A percentile compares a stretch with the other conserved stretches of the same genome.
phyloP scores from a whole-genome alignment of 2,329 filamentous ascomycete species.

The Colletotrichum liriopes region DNA sequence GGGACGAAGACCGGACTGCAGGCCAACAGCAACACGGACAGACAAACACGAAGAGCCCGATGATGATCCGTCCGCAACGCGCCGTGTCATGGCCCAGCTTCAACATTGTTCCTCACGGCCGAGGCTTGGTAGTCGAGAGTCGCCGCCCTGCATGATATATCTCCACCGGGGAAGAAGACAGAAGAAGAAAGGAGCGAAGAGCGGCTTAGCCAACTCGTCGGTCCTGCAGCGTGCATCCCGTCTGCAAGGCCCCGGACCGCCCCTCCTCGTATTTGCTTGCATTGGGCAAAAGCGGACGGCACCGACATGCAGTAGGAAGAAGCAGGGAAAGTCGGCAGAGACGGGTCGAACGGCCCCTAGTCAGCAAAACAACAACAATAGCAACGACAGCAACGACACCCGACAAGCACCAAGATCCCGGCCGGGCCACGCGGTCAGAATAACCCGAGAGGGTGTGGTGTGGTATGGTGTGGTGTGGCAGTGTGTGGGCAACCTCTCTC shows the following conservation, averaged over 20 bases:
- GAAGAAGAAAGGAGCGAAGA: not conserved
- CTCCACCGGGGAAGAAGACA: not conserved
- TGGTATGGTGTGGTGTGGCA: not conserved
- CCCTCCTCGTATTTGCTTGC: not conserved
- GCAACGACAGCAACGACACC: not conserved
- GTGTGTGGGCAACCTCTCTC: not conserved
- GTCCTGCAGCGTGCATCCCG: slow-evolving; percentile 8
- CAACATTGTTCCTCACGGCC: not conserved
- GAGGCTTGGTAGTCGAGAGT: not conserved
- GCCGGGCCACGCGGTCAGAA: slow-evolving; percentile 35
- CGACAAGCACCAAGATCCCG: slow-evolving; percentile 35
- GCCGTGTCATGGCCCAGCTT: slow-evolving; percentile 10
- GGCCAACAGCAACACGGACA: not conserved
- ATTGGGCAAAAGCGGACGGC: slow-evolving; percentile 5
- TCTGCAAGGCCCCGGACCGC: slow-evolving; percentile 8
- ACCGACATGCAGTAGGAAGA: not conserved
- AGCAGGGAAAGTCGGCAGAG: slow-evolving; percentile 13
- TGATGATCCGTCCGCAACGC: slow-evolving; percentile 8
- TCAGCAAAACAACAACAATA: not conserved
- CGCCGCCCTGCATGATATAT: not conserved
- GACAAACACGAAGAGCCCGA: not conserved
- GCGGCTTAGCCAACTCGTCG: not conserved
- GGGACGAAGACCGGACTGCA: not conserved
- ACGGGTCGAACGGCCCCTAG: not conserved
- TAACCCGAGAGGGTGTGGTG: slow-evolving; percentile 7